Evolutionary conservation across 2,329 filamentous ascomycete genomes (phyloP), one percentile per base, ranked within the genome.

Genomic region (Podosphaera fusca): DNA sequence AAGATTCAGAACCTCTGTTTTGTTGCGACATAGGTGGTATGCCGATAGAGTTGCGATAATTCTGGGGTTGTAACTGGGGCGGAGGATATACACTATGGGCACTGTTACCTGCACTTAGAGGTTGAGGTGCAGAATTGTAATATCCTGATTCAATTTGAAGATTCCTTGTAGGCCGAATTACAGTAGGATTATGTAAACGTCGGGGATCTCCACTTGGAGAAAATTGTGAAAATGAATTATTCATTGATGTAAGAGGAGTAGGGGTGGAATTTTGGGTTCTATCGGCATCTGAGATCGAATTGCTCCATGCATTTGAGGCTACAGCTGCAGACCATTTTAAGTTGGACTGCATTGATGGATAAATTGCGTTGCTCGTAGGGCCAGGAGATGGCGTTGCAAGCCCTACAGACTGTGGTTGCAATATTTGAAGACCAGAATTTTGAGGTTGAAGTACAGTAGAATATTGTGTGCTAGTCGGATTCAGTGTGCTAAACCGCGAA

Each of bases 391-490:
- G n/a, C 2, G 29, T 30, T 49, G n/a, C 21, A 21, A n/a, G 45
- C 21, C n/a, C 29, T n/a, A 8, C 8, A 8, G 58, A 63, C 12
- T 61, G 64, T 8, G 61, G 59, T 50, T 59, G 61, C 21, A 47
- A 47, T 45, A 46, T 54, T 33, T 58, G 35, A 57, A 53, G 58
- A 45, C 59, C 60, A 1, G 76, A 75, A 57, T 76, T 76, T 35
- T 81, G 67, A 2, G 67, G 66, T 54, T 69, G 66, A 34, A 68
- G 59, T 0, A 80, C 79, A 59, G 81, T 74, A 1, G 79, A 81
- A 64, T 75, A 82, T 66, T 84, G 80, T 1, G 80, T 82, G 12
- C 75, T 71, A 2, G 76, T 74, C 0, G 80, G 80, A 1, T 74
- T 73, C 59, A 83, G 71, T 21, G 76, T 64, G 53, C 75, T 72